Percentiles rank a stretch among this genome's conserved stretches.
Evolutionary conservation across 306 rosid species (phyloP).

Genomic region (Trifolium subterraneum): DNA sequence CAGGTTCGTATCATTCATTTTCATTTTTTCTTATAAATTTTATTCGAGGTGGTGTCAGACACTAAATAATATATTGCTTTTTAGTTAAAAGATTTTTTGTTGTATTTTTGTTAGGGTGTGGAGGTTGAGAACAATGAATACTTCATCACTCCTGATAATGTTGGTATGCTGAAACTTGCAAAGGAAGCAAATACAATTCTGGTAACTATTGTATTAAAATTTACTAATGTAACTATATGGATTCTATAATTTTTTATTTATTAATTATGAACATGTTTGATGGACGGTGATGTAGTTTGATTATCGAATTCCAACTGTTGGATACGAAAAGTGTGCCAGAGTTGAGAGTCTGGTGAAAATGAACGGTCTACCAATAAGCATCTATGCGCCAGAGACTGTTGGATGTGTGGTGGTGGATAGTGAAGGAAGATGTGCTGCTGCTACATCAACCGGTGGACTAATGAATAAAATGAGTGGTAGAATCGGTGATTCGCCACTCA

Average conservation of each 20-base stretch:
- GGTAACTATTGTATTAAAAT: conserved; percentile 46
- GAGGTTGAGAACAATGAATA: conserved; percentile 76
- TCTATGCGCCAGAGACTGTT: conserved; percentile 91
- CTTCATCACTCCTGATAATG: conserved; percentile 83
- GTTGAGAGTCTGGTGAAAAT: conserved; percentile 67
- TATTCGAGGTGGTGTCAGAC: conserved; percentile 46
- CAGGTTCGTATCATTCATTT: conserved; percentile 52
- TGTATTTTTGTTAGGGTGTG: conserved; percentile 58
- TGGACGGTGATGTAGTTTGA: conserved; percentile 63
- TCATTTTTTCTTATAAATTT: not conserved
- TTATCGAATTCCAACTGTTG: conserved; percentile 62
- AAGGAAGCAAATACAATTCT: conserved; percentile 84
- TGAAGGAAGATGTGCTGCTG: conserved; percentile 77
- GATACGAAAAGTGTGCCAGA: conserved; percentile 52
- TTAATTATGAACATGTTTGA: not conserved
- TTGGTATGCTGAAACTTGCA: conserved; percentile 85
- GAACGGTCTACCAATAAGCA: conserved; percentile 86
- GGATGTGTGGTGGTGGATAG: conserved; percentile 94
- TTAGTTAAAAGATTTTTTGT: not conserved
- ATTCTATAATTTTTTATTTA: not conserved
- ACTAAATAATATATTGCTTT: not conserved
- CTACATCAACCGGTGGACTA: conserved; percentile 88
- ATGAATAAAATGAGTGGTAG: conserved; percentile 86
- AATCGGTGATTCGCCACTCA: conserved; percentile 88
- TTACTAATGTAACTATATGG: not conserved